Evolutionary conservation across 169 alveolate species (phyloP).

Genomic region (Eimeria falciformis): DNA sequence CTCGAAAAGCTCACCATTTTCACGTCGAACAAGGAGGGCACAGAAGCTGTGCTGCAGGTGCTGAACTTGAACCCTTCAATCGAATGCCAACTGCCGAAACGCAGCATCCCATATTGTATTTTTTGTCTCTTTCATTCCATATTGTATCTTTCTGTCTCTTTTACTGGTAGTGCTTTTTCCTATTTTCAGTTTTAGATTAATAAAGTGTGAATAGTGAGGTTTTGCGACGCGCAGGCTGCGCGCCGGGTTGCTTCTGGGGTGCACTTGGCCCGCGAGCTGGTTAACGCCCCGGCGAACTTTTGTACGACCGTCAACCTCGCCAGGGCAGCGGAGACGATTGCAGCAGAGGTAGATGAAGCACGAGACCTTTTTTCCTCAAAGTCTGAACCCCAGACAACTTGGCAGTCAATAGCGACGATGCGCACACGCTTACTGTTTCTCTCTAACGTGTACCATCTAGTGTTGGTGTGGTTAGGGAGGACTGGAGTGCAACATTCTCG

Average conservation of each 20-base stretch:
- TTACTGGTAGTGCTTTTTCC: neutral
- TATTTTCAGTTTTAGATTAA: neutral
- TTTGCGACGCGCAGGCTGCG: slow-evolving; percentile 41
- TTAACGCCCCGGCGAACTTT: slow-evolving; percentile 79
- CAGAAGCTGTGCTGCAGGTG: neutral
- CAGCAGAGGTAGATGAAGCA: slow-evolving; percentile 66
- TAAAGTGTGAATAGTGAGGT: neutral
- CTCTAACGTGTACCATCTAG: neutral
- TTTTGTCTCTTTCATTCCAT: neutral
- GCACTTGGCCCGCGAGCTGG: slow-evolving; percentile 75
- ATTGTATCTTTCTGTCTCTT: neutral
- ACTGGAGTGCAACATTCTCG: slow-evolving; percentile 84
- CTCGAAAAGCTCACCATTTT: slow-evolving; percentile 41
- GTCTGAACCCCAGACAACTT: too few relatives aligned
- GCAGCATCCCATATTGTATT: neutral
- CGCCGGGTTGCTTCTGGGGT: slow-evolving; percentile 62
- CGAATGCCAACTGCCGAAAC: neutral
- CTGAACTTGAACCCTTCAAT: neutral
- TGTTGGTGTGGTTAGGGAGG: slow-evolving; percentile 78
- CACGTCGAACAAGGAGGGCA: slow-evolving; percentile 20
- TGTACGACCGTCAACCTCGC: slow-evolving; percentile 77
- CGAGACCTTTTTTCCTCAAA: too few relatives aligned
- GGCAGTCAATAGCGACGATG: too few relatives aligned
- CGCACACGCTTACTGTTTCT: too few relatives aligned
- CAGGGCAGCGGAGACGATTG: slow-evolving; percentile 74